These are phyloP conservation scores for Saccharomyces eubayanus DNA, from an alignment of 805 yeast genomes.

Conservation along the genomic window DNA sequence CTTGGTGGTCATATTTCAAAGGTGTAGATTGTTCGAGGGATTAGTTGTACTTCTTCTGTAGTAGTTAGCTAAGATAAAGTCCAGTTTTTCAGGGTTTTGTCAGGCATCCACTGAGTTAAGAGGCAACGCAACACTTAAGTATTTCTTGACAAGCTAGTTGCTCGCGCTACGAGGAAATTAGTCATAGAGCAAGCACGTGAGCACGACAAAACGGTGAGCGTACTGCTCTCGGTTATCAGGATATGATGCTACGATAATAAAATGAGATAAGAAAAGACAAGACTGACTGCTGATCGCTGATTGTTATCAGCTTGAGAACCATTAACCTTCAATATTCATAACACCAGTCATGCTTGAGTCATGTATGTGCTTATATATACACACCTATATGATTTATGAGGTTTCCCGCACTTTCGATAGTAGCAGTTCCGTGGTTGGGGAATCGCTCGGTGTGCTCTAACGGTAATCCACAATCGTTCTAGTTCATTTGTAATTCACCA, in stretches of 20 bases:
- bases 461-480: no score
- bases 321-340: neutral
- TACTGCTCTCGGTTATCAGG: neutral
- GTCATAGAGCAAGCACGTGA: neutral
- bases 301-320: neutral
- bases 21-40: neutral
- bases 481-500: neutral
- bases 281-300: neutral
- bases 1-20: conserved; percentile 18
- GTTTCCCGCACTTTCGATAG: neutral
- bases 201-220: neutral
- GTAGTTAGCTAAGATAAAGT: neutral
- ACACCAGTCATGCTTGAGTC: neutral
- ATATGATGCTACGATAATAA: neutral
- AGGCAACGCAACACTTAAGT: neutral
- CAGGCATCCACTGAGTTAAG: neutral
- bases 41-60: neutral
- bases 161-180: neutral
- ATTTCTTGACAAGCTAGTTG: neutral
- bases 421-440: neutral
- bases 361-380: neutral
- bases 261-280: neutral
- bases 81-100: neutral
- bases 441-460: no score
- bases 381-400: neutral